A percentile compares a stretch with the other conserved stretches of the same genome.
phyloP scores from a whole-genome alignment of 2,329 filamentous ascomycete genomes.

The Exophiala mesophila region DNA sequence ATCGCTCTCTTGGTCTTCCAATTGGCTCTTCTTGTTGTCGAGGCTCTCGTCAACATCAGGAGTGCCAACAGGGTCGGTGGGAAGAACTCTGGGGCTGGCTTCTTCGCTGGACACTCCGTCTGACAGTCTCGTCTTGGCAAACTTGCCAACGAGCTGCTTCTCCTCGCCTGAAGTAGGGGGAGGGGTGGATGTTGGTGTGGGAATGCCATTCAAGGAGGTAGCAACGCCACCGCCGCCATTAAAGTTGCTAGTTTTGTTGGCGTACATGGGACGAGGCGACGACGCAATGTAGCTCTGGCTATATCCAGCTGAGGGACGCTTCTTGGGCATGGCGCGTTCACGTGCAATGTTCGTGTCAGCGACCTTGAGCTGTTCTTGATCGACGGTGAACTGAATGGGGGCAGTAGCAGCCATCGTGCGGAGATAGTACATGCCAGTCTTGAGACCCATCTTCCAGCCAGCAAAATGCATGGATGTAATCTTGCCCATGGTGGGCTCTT shows the following conservation, averaged over 20 bases:
- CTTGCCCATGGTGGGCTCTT: slow-evolving; percentile 99
- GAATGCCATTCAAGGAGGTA: slow-evolving; percentile 54
- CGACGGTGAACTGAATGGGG: slow-evolving; percentile 98
- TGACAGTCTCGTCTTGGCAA: slow-evolving; percentile 50
- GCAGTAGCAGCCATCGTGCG: slow-evolving; percentile 94
- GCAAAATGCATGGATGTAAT: slow-evolving; percentile 99
- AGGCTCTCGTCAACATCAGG: slow-evolving; percentile 63
- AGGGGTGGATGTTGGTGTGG: slow-evolving; percentile 65
- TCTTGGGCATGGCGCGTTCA: slow-evolving; percentile 50
- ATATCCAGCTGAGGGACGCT: slow-evolving; percentile 62
- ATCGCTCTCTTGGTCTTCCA: slow-evolving; percentile 67
- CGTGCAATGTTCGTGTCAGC: slow-evolving; percentile 73
- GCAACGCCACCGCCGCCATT: slow-evolving; percentile 31
- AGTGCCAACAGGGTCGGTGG: slow-evolving; percentile 61
- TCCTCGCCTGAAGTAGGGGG: slow-evolving; percentile 49
- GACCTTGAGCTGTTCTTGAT: slow-evolving; percentile 89
- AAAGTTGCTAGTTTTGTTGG: slow-evolving; percentile 43
- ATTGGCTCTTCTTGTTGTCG: slow-evolving; percentile 50
- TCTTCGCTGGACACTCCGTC: slow-evolving; percentile 71
- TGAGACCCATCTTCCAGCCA: slow-evolving; percentile 97
- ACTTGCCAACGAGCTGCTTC: slow-evolving; percentile 45
- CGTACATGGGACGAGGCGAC: slow-evolving; percentile 64
- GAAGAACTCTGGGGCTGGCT: slow-evolving; percentile 66
- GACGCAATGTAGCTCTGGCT: slow-evolving; percentile 52
- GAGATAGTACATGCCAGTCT: slow-evolving; percentile 99